Evolutionary conservation across 2,329 filamentous ascomycete genomes (phyloP), one percentile per base, ranked within the genome.

Genomic region (Bipolaris victoriae): DNA sequence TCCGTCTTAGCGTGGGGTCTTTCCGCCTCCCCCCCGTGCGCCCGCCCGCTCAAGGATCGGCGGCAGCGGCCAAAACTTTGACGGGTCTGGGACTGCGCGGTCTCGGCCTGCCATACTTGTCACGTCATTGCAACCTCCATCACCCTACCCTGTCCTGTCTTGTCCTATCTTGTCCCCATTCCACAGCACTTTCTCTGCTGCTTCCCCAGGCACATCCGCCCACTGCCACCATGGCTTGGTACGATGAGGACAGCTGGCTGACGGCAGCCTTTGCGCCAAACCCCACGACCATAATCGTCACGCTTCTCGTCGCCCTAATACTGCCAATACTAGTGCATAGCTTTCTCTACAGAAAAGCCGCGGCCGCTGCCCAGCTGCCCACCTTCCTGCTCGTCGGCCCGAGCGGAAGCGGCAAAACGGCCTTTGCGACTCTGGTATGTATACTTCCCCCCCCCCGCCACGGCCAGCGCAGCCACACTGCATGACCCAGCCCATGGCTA

Each of bases 321-420:
- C 81, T 90, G 26, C 95, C 95, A 18, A 71, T 96, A 50, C 73
- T 96, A 52, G 82, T 97, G 46, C 95, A 98, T 80, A 75, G 86
- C 56, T 80, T 89, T 72, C 84, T 97, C 72, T 87, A 92, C 75
- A 85, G 84, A 53, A 83, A 86, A 48, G 84, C 84, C 37, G 84
- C 87, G 13, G 88, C 90, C 68, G 86, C 86, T 36, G 83, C 82
- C 13, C 61, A 54, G 15, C 84, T 90, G 24, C 92, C 94, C 48
- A 89, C 89, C 7, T 87, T 98, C 59, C 81, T 97, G 9, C 84
- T 97, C 41, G 76, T 93, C 47, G 95, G 95, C 1, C 92, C 94
- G 15, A 88, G 88, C 54, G 90, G 88, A 62, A 85, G 87, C 48
- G 95, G 95, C 70, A 99, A 98, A 81, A 98, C 95, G 0, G 85